Percentiles rank a stretch among this genome's conserved stretches.
phyloP scores from a whole-genome alignment of 805 yeast genomes.

The Candida anglica region DNA sequence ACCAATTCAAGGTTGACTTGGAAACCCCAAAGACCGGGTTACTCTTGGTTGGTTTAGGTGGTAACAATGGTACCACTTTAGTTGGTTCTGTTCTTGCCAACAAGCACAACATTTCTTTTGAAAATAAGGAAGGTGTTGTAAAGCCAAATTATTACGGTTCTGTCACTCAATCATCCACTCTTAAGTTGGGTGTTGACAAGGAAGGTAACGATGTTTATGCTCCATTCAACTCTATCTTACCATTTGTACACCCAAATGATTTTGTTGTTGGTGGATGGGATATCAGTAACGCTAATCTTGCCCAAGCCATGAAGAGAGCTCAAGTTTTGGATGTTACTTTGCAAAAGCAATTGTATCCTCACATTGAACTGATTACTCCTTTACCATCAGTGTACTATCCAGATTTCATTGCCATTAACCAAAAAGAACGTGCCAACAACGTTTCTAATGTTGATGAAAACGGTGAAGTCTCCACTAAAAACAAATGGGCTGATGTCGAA shows the following conservation, averaged over 20 bases:
- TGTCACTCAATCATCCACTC: constrained; percentile 88
- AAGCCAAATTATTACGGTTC: constrained; percentile 87
- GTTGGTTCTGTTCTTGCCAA: constrained; percentile 84
- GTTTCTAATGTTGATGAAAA: constrained; percentile 55
- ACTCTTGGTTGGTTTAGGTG: constrained; percentile 91
- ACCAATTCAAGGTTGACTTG: constrained; percentile 82
- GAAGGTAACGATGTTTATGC: constrained; percentile 85
- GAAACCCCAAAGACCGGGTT: constrained; percentile 82
- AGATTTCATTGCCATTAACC: constrained; percentile 94
- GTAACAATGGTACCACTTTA: constrained; percentile 93
- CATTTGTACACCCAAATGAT: constrained; percentile 87
- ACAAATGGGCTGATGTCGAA: constrained; percentile 90
- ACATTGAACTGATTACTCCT: constrained; percentile 62
- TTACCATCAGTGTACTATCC: constrained; percentile 89
- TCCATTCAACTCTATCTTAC: constrained; percentile 86
- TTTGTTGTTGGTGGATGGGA: constrained; percentile 95
- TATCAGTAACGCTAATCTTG: constrained; percentile 67
- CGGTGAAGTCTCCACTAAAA: constrained; percentile 49
- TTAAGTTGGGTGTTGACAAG: constrained; percentile 81
- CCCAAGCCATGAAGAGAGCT: constrained; percentile 79
- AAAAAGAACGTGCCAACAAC: constrained; percentile 87
- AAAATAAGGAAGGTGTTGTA: constrained; percentile 74
- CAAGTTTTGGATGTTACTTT: constrained; percentile 82
- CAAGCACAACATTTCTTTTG: constrained; percentile 70
- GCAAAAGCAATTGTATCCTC: constrained; percentile 67